phyloP scores from a whole-genome alignment of 2,329 filamentous ascomycete species.

The Thielaviopsis ethacetica region DNA sequence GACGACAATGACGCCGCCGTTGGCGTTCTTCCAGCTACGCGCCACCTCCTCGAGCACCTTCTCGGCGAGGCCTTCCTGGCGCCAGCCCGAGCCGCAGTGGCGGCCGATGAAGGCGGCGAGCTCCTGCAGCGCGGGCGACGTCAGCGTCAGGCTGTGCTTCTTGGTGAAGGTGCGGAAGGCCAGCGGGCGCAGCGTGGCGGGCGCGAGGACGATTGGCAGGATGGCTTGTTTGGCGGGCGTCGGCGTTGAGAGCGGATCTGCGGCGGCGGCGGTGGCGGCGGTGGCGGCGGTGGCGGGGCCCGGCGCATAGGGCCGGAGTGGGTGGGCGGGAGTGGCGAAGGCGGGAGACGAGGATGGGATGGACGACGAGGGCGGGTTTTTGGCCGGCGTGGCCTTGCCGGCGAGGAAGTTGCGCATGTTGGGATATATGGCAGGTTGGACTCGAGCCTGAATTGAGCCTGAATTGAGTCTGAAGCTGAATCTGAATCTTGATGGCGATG shows the following conservation, averaged over 20 bases:
- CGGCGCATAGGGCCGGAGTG: slow-evolving; percentile 47
- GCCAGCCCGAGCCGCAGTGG: slow-evolving; percentile 90
- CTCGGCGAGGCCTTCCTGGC: slow-evolving; percentile 86
- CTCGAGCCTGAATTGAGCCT: too few relatives aligned
- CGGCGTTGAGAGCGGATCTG: slow-evolving; percentile 15
- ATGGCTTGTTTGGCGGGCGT: slow-evolving; percentile 31
- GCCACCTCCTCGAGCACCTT: slow-evolving; percentile 84
- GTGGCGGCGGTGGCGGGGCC: slow-evolving; percentile 21
- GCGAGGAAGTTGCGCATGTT: slow-evolving; percentile 13
- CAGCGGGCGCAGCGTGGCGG: slow-evolving; percentile 70
- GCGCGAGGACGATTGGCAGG: slow-evolving; percentile 76
- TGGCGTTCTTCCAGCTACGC: slow-evolving; percentile 77
- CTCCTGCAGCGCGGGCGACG: slow-evolving; percentile 68
- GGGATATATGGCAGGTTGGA: too few relatives aligned
- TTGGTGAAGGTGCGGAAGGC: slow-evolving; percentile 95
- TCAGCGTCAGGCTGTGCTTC: slow-evolving; percentile 88
- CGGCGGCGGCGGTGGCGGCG: slow-evolving; percentile 36
- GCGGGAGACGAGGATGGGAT: slow-evolving; percentile 81
- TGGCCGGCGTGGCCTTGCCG: slow-evolving; percentile 12
- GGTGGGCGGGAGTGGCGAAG: slow-evolving; percentile 74
- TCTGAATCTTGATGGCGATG: too few relatives aligned
- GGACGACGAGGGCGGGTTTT: slow-evolving; percentile 30
- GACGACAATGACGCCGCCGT: slow-evolving; percentile 81
- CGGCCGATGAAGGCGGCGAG: slow-evolving; percentile 81
- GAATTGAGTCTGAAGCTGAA: too few relatives aligned